Conservation (phyloP, 352 stramenopile species). For the Thraustochytrium striatum region DNA sequence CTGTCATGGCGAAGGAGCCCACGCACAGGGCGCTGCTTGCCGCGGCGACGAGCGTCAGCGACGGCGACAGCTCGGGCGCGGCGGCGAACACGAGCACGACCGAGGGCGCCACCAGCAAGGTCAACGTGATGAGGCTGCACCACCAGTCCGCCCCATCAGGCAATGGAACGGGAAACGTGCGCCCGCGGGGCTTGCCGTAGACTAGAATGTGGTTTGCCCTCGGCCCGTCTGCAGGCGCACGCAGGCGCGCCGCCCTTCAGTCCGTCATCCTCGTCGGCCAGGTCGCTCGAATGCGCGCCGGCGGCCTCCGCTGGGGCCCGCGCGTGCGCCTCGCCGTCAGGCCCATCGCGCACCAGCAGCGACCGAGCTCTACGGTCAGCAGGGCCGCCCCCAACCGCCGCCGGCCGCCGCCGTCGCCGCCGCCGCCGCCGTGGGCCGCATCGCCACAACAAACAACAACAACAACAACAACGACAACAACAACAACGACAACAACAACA, state of each 20-base stretch:
- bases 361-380: no score
- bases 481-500: no score
- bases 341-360: no score
- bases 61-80: not conserved
- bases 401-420: no score
- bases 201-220: conserved; percentile 27
- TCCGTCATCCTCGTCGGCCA: not conserved
- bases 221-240: not conserved
- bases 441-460: no score
- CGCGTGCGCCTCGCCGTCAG: no score
- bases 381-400: no score
- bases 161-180: conserved; percentile 31
- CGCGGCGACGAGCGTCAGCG: not conserved
- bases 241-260: not conserved
- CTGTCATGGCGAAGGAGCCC: conserved; percentile 23
- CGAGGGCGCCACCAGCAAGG: not conserved
- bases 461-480: no score
- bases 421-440: no score
- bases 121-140: conserved; percentile 27
- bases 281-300: no score
- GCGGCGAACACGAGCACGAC: not conserved
- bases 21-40: not conserved
- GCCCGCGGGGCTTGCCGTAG: conserved; percentile 27
- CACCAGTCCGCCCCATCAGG: conserved; percentile 35
- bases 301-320: no score